Percentiles rank a stretch among this genome's conserved stretches.
Evolutionary conservation across 257 asterid species (phyloP).

Genomic region (Solanum commersonii): DNA sequence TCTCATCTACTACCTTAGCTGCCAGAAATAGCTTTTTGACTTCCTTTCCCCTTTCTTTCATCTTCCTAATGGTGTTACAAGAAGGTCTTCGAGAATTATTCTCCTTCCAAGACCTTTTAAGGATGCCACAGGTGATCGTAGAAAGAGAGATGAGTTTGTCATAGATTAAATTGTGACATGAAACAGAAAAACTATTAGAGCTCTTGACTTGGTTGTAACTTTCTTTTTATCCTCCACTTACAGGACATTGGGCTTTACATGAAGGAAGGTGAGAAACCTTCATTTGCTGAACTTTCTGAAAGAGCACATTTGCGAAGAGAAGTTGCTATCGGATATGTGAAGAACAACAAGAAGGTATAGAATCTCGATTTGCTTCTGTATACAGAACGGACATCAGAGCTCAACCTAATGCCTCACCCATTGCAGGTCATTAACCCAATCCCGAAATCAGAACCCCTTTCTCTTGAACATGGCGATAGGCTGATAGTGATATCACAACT

Average conservation of each 20-base stretch:
- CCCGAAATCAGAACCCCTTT: constrained; percentile 62
- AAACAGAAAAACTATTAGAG: background rate
- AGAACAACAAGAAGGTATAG: constrained; percentile 60
- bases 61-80: background rate
- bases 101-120: background rate
- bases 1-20: background rate
- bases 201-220: constrained; percentile 2
- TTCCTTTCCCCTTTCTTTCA: background rate
- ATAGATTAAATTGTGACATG: background rate
- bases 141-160: background rate
- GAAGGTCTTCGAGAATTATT: background rate
- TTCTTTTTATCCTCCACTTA: background rate
- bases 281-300: constrained; percentile 80
- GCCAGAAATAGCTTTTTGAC: background rate
- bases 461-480: constrained; percentile 42
- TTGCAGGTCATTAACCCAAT: constrained; percentile 82
- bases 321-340: constrained; percentile 90
- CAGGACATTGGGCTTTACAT: constrained; percentile 78
- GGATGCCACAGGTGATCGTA: background rate
- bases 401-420: background rate
- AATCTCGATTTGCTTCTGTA: background rate
- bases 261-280: constrained; percentile 67
- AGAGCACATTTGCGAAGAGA: constrained; percentile 85
- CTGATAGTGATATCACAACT: constrained; percentile 85
- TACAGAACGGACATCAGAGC: background rate